These are phyloP conservation scores for Eutrema salsugineum DNA, from an alignment of 441 rosid species.

Conservation along the genomic window DNA sequence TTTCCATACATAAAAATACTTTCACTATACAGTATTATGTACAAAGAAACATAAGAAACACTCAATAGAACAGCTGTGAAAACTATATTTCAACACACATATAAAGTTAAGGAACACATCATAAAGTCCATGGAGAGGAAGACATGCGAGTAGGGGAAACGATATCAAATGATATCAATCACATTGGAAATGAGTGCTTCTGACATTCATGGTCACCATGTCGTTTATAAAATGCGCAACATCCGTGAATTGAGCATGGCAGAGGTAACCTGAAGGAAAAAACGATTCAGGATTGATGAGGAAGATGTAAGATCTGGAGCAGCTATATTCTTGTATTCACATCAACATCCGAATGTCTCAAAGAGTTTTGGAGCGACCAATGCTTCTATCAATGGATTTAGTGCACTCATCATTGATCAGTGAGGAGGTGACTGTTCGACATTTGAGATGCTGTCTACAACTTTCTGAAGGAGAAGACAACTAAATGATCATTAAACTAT, in stretches of 20 bases:
- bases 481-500: too few relatives aligned
- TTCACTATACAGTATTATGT: too few relatives aligned
- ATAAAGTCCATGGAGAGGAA: background rate
- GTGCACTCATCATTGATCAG: too few relatives aligned
- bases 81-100: too few relatives aligned
- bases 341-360: too few relatives aligned
- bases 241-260: background rate
- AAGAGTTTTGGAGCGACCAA: too few relatives aligned
- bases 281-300: background rate
- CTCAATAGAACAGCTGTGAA: background rate
- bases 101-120: too few relatives aligned
- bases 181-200: background rate
- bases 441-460: conserved; percentile 34
- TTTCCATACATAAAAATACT: conserved; percentile 39
- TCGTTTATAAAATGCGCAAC: too few relatives aligned
- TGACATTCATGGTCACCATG: too few relatives aligned
- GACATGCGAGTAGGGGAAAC: background rate
- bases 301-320: conserved; percentile 76
- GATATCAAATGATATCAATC: background rate
- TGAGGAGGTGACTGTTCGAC: conserved; percentile 88
- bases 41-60: background rate
- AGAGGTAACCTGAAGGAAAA: background rate
- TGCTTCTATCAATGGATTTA: too few relatives aligned
- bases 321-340: too few relatives aligned
- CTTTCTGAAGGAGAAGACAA: background rate